phyloP scores from a whole-genome alignment of 225 moss, liverwort and hornwort species.

The Pseudoscleropodium purum region DNA sequence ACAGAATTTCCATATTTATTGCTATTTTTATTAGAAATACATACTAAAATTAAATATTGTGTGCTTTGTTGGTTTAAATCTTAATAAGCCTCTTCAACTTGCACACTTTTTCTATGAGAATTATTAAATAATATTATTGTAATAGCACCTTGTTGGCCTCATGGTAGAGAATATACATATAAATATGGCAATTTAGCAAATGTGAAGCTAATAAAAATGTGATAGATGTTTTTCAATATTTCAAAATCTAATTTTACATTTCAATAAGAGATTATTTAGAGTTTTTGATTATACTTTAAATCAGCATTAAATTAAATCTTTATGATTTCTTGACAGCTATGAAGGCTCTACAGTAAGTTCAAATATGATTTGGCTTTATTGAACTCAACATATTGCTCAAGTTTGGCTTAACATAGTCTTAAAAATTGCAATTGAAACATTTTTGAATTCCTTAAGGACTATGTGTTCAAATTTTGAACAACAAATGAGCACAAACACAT shows the following conservation, averaged over 20 bases:
- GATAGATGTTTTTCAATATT: background rate
- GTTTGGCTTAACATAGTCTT: background rate
- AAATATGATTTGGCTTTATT: background rate
- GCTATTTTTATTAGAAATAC: too few relatives aligned
- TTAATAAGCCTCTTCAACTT: background rate
- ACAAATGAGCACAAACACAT: background rate
- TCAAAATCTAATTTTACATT: background rate
- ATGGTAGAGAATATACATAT: background rate
- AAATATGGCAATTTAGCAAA: background rate
- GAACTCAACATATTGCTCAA: background rate
- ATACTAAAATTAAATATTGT: background rate
- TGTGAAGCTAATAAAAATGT: background rate
- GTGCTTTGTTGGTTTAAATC: background rate
- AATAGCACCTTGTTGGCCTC: background rate
- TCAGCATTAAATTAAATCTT: background rate
- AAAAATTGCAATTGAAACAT: background rate
- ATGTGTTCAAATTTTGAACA: background rate
- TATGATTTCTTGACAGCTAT: background rate
- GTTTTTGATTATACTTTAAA: fast-evolving
- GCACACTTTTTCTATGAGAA: background rate
- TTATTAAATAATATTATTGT: background rate
- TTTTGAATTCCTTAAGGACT: background rate
- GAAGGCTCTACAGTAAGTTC: background rate
- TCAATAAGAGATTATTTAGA: background rate
- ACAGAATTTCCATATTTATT: fast-evolving